Percentiles rank a stretch among this genome's conserved stretches.
Evolutionary conservation across 371 early-diverging fungal species (phyloP).

Genomic region (Zopfochytrium polystomum): DNA sequence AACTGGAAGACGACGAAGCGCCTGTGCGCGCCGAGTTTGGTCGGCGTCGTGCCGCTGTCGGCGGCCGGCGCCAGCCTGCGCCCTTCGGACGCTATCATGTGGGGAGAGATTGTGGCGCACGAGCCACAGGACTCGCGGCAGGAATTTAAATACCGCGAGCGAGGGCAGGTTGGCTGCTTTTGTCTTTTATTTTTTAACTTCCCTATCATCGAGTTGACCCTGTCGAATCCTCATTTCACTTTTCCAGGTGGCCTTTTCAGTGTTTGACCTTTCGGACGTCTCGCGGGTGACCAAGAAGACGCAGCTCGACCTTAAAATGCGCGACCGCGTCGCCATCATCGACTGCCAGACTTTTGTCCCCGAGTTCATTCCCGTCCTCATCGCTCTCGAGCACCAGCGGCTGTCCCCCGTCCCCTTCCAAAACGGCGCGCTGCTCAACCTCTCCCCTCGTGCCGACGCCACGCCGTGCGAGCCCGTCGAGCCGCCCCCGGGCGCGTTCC

Average conservation of each 20-base stretch:
- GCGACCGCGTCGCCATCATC: constrained; percentile 28
- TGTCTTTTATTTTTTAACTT: no score
- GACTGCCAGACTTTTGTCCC: constrained; percentile 38
- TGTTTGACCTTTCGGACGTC: constrained; percentile 19
- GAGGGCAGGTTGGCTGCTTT: no score
- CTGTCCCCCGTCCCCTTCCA: constrained; percentile 24
- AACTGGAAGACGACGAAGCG: constrained; percentile 29
- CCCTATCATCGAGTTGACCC: no score
- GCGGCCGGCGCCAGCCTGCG: constrained; percentile 13
- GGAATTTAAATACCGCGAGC: constrained; percentile 22
- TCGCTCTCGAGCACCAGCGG: constrained; percentile 25
- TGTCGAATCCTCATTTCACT: no score
- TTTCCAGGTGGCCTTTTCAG: constrained; percentile 22
- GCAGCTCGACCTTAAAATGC: constrained; percentile 10
- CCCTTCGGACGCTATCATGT: constrained; percentile 11
- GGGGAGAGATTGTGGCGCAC: constrained; percentile 31
- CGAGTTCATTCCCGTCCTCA: constrained; percentile 33
- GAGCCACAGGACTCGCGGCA: background rate
- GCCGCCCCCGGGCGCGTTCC: background rate
- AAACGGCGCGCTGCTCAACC: constrained; percentile 27
- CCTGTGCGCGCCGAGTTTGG: constrained; percentile 28
- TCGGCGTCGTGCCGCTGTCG: constrained; percentile 28
- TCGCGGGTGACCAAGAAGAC: background rate
- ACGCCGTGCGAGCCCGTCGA: background rate
- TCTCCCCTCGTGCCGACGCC: constrained; percentile 11